Conservation (phyloP, 441 rosid species). For the Breynia disticha region DNA sequence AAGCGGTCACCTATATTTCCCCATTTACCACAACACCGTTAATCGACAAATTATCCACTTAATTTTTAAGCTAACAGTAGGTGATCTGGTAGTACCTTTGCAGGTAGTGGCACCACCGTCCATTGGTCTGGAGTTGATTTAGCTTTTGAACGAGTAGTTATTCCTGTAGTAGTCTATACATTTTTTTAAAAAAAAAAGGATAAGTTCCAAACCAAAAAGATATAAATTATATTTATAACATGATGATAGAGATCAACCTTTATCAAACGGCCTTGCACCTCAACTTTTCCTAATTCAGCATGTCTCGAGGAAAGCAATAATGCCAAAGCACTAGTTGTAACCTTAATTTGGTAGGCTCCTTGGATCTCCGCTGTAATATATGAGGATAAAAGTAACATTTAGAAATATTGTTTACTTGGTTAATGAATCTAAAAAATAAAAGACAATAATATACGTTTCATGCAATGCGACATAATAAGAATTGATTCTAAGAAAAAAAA, state of each 20-base stretch:
- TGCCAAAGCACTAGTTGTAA: slow-evolving; percentile 76
- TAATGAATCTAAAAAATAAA: no score
- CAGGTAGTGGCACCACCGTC: slow-evolving; percentile 69
- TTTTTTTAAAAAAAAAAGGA: slow-evolving; percentile 1
- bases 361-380: slow-evolving; percentile 77
- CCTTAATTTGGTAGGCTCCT: slow-evolving; percentile 86
- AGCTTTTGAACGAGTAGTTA: slow-evolving; percentile 89
- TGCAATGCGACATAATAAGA: no score
- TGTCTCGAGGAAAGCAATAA: slow-evolving; percentile 65
- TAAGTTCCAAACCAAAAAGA: neutral
- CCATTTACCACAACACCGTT: neutral
- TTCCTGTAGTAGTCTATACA: slow-evolving; percentile 55
- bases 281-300: slow-evolving; percentile 56
- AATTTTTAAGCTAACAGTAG: neutral
- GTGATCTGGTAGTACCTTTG: slow-evolving; percentile 44
- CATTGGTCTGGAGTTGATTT: slow-evolving; percentile 77
- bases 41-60: neutral
- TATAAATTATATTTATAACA: neutral
- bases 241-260: slow-evolving; percentile 37
- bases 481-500: no score
- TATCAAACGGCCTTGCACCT: slow-evolving; percentile 63
- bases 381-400: no score
- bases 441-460: no score
- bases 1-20: neutral
- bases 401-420: no score